A percentile compares a stretch with the other conserved stretches of the same genome.
Evolutionary conservation across 345 rosid genomes (phyloP).

Genomic region (Citrus medica): DNA sequence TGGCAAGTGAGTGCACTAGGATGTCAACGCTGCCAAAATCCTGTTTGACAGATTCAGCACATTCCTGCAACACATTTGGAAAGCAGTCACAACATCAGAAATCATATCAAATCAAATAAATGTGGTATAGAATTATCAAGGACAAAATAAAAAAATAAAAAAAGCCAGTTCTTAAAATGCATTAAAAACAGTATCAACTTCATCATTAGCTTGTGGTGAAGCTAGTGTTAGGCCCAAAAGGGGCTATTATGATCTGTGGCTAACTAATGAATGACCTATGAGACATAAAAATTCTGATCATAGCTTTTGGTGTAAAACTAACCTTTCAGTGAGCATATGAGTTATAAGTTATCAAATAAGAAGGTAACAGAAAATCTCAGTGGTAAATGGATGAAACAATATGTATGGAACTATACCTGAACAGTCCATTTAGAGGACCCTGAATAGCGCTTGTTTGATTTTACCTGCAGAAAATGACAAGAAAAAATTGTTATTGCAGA

Average conservation of each 20-base stretch:
- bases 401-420: constrained; percentile 43
- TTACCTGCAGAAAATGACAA: constrained; percentile 50
- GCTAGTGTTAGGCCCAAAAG: not conserved
- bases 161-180: not conserved
- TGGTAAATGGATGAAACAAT: not conserved
- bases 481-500: not conserved
- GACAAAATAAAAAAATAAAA: no score
- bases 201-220: not conserved
- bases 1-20: constrained; percentile 94
- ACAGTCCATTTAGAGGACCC: constrained; percentile 95
- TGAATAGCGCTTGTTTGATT: constrained; percentile 85
- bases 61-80: constrained; percentile 56
- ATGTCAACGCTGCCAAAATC: constrained; percentile 93
- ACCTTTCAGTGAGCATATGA: not conserved
- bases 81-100: constrained; percentile 7
- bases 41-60: constrained; percentile 73
- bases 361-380: not conserved
- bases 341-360: not conserved
- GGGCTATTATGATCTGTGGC: not conserved
- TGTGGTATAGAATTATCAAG: not conserved
- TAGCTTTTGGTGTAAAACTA: not conserved
- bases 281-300: not conserved
- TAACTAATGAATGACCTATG: not conserved
- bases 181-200: not conserved
- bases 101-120: not conserved